Base-by-base conservation (phyloP, 1,284 basidiomycete genomes). In the Phylloporus sp. region DNA sequence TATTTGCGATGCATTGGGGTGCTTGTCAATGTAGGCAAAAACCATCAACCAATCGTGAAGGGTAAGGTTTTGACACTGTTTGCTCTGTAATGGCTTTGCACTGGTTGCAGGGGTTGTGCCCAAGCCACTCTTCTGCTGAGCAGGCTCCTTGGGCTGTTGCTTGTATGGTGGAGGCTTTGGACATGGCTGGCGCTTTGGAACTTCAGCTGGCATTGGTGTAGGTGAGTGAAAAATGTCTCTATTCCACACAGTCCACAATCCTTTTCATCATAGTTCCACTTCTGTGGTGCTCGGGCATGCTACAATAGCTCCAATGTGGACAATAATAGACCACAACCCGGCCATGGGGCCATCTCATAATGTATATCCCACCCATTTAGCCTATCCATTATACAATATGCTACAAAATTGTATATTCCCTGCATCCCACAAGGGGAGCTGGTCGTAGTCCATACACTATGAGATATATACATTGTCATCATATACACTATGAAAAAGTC, bases 21-120 rank as follows among this genome's bases (percentile, higher is more conserved):
- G 52, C 8, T 23, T 29, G 56, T 65, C 53, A 29, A 65, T 61
- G 27, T 61, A 61, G 12, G 59, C 39, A 56, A 65, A 65, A 14
- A 65, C 41, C 0, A 29, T 37, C 32, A 65, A 8, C 59, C 64
- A 61, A 23, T 65, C 41, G 47, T 65, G 27, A 11, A 65, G 35
- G 23, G 64, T 59, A 20, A 59, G 58, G 20, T 59, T 59, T 29
- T 59, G 58, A 29, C 8, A 25, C 17, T 60, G 39, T 45, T 45
- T 55, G 27, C 27, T 55, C 11, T 32, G 19, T n/a, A 25, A 17
- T 37, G n/a, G 57, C n/a, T 59, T 59, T 19, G 32, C 39, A 59
- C 57, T 41, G 23, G 35, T 59, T 12, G 37, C n/a, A 41, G 57
- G 57, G 15, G n/a, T 39, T 25, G 14, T n/a, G 37, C 37, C n/a